Conservation (phyloP, 1,284 basidiomycete species). For the Amylostereum areolatum region DNA sequence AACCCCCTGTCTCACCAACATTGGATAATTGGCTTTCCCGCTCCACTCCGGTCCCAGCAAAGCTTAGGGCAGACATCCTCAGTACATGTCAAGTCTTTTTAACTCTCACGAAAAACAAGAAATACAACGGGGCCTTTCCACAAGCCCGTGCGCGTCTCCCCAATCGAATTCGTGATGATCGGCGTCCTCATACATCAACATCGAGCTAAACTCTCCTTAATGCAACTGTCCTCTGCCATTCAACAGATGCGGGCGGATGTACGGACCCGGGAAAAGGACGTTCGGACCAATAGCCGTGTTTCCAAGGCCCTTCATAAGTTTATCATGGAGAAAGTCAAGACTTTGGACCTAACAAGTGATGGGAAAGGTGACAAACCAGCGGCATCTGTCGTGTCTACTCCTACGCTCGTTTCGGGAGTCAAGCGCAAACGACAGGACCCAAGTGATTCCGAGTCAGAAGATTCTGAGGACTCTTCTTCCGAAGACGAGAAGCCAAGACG, state of each 20-base stretch:
- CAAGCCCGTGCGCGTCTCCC: slow-evolving; percentile 43
- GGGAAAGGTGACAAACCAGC: slow-evolving; percentile 19
- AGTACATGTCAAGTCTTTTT: slow-evolving; percentile 44
- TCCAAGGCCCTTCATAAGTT: slow-evolving; percentile 33
- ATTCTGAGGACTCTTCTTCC: not conserved
- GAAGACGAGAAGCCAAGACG: not conserved
- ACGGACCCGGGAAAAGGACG: slow-evolving; percentile 32
- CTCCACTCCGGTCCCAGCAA: slow-evolving; percentile 20
- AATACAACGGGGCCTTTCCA: slow-evolving; percentile 25
- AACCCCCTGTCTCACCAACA: slow-evolving; percentile 23
- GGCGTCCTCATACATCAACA: slow-evolving; percentile 39
- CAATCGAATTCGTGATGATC: slow-evolving; percentile 57
- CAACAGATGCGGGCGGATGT: slow-evolving; percentile 37
- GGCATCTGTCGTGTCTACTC: slow-evolving; percentile 8
- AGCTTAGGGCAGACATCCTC: slow-evolving; percentile 25
- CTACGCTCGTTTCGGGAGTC: not conserved
- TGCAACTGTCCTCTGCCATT: slow-evolving; percentile 36
- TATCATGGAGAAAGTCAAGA: slow-evolving; percentile 20
- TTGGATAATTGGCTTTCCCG: slow-evolving; percentile 38
- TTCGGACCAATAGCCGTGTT: slow-evolving; percentile 36
- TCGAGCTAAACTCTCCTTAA: slow-evolving; percentile 29
- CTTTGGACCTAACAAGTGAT: slow-evolving; percentile 14
- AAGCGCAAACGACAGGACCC: not conserved
- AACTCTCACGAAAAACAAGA: slow-evolving; percentile 27
- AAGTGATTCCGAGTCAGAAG: not conserved